Conservation (phyloP, 306 rosid genomes). For the Quercus alba region DNA sequence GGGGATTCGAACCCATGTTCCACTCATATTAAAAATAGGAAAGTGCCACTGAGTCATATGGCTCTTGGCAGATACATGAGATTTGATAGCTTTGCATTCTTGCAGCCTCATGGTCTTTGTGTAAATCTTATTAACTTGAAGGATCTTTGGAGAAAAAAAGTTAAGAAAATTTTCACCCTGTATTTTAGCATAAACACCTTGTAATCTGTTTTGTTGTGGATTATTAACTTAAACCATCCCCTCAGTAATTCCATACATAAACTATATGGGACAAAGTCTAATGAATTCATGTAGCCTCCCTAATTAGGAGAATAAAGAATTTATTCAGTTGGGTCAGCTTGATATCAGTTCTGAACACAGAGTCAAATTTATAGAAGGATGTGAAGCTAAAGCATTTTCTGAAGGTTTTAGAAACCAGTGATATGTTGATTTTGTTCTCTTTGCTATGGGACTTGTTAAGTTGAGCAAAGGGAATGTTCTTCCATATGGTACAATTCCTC, state of each 20-base stretch:
- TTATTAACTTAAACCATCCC: neutral
- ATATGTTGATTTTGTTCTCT: neutral
- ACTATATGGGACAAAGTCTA: too few relatives aligned
- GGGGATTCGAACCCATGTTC: too few relatives aligned
- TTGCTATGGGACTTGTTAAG: neutral
- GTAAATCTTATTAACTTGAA: neutral
- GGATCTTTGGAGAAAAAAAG: neutral
- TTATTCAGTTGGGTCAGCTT: neutral
- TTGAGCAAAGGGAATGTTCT: neutral
- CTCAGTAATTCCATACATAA: neutral
- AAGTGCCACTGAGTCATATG: too few relatives aligned
- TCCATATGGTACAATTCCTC: neutral
- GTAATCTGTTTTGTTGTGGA: neutral
- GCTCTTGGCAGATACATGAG: neutral
- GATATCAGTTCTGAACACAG: neutral
- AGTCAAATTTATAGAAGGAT: neutral
- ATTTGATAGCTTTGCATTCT: neutral
- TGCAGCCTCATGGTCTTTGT: neutral
- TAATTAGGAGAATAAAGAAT: neutral
- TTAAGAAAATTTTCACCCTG: neutral
- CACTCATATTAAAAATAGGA: too few relatives aligned
- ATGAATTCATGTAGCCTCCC: neutral
- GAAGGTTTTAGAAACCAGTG: neutral
- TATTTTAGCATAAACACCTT: neutral
- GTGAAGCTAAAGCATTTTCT: neutral